phyloP scores from a whole-genome alignment of 331 rosid genomes.

The Malus hybrid region DNA sequence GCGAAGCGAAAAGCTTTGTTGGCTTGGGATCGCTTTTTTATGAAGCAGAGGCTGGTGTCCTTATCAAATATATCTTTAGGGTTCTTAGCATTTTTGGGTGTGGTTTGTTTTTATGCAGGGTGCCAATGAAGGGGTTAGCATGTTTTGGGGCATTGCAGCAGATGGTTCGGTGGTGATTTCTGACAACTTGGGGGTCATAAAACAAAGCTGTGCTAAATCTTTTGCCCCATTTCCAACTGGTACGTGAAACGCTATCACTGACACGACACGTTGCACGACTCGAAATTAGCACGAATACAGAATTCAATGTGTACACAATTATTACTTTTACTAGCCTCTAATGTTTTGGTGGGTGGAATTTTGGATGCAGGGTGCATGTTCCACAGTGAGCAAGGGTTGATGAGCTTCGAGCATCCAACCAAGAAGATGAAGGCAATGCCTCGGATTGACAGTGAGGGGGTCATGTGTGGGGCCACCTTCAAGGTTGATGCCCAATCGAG shows the following conservation, averaged over 20 bases:
- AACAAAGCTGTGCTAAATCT: conserved; percentile 82
- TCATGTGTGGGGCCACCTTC: conserved; percentile 91
- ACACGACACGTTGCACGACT: neutral
- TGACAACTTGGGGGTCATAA: conserved; percentile 55
- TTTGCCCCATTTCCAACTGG: conserved; percentile 91
- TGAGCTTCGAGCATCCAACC: conserved; percentile 81
- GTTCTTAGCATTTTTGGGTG: neutral
- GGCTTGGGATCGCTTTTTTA: too few relatives aligned
- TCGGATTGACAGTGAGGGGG: conserved; percentile 84
- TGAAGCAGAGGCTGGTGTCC: neutral
- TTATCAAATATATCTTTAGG: neutral
- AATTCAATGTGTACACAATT: too few relatives aligned
- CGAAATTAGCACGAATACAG: too few relatives aligned
- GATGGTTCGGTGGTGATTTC: conserved; percentile 80
- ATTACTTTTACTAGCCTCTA: neutral
- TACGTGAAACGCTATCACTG: conserved; percentile 4
- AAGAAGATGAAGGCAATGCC: conserved; percentile 95
- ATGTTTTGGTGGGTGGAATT: neutral
- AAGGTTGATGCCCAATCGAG: conserved; percentile 72
- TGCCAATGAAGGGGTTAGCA: conserved; percentile 48
- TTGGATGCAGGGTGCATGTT: conserved; percentile 79
- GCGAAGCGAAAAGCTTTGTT: too few relatives aligned
- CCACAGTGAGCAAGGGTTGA: conserved; percentile 69
- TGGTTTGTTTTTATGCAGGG: conserved; percentile 37
- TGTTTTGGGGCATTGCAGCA: conserved; percentile 78